These are phyloP conservation scores for Digitaria exilis DNA, from an alignment of 202 grass and related monocot species.

Conservation along the genomic window DNA sequence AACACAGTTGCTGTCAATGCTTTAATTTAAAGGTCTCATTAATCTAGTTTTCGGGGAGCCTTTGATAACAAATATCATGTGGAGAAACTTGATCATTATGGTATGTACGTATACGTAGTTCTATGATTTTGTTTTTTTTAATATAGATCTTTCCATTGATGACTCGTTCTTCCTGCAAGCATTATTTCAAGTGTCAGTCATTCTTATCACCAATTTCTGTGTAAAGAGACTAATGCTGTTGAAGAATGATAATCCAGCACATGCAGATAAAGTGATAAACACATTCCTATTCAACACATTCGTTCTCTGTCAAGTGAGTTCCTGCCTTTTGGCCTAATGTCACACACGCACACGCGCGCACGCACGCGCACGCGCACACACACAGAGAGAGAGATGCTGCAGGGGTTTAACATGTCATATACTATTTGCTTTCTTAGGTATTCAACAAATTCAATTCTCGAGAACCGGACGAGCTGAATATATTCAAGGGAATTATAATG, in stretches of 20 bases:
- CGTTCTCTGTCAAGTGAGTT: constrained; percentile 88
- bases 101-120: constrained; percentile 44
- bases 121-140: not conserved
- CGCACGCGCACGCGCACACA: no score
- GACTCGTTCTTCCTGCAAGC: constrained; percentile 56
- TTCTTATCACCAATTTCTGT: constrained; percentile 82
- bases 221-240: constrained; percentile 68
- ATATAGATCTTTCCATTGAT: not conserved
- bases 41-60: no score
- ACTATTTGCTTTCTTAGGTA: constrained; percentile 54
- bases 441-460: constrained; percentile 89
- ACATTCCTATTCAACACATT: constrained; percentile 98
- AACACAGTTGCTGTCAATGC: no score
- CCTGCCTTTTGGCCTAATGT: constrained; percentile 29
- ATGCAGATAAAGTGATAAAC: constrained; percentile 85
- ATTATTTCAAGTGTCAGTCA: constrained; percentile 77
- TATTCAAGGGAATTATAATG: constrained; percentile 70
- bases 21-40: no score
- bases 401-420: not conserved
- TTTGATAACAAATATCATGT: constrained; percentile 94
- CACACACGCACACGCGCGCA: no score
- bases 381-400: no score
- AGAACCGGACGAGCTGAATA: constrained; percentile 84
- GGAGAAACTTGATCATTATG: constrained; percentile 85
- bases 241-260: constrained; percentile 54